phyloP scores from a whole-genome alignment of 371 early-diverging fungal genomes.

The Blakeslea trispora region DNA sequence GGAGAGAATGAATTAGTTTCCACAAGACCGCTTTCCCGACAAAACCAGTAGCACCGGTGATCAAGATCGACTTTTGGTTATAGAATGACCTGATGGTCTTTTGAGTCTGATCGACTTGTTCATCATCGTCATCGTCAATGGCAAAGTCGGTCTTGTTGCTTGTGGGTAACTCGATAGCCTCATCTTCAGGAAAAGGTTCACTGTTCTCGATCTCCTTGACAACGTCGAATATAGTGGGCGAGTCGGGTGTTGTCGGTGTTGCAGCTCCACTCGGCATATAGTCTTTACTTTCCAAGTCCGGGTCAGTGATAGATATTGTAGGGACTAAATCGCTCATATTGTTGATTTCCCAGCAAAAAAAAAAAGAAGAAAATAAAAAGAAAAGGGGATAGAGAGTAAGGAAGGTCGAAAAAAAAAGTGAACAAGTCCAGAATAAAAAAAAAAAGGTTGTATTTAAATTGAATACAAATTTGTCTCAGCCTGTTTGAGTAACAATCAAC shows the following conservation, averaged over 20 bases:
- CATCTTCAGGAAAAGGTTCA: background rate
- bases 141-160: background rate
- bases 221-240: conserved; percentile 48
- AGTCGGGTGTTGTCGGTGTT: conserved; percentile 35
- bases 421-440: too few species aligned
- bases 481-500: background rate
- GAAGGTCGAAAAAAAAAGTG: too few species aligned
- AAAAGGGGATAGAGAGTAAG: background rate
- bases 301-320: conserved; percentile 50
- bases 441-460: too few species aligned
- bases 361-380: background rate
- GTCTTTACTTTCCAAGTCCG: conserved; percentile 44
- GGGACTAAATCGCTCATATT: conserved; percentile 32
- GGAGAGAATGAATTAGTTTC: conserved; percentile 43
- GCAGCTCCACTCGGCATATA: conserved; percentile 28
- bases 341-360: background rate
- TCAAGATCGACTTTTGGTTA: conserved; percentile 43
- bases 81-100: conserved; percentile 33
- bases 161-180: background rate
- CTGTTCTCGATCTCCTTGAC: conserved; percentile 42
- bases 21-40: conserved; percentile 65
- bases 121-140: conserved; percentile 15
- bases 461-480: background rate
- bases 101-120: background rate
- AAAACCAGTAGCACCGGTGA: conserved; percentile 68